Conservation (phyloP, 2,329 filamentous ascomycete species). For the Penicillium fuscoglaucum region DNA sequence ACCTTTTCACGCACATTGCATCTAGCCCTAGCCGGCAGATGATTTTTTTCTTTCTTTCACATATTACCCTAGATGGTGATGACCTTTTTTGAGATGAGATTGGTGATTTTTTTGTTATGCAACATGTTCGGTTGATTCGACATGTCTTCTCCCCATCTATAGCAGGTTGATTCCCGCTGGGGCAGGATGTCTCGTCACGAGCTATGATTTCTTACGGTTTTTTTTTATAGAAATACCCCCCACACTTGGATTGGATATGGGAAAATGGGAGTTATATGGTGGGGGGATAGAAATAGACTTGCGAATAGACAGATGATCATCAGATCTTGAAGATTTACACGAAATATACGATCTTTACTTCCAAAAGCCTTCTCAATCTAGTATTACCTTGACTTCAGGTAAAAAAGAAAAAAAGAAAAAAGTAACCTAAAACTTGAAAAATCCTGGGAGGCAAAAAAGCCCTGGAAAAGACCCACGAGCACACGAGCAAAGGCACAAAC, state of each 20-base stretch:
- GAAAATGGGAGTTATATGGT: constrained; percentile 3
- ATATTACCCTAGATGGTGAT: constrained; percentile 1
- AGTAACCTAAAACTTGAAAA: background rate
- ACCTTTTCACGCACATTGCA: background rate
- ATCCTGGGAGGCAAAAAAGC: background rate
- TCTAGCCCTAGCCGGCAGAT: constrained; percentile 6
- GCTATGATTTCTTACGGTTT: constrained; percentile 11
- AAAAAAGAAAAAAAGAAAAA: background rate
- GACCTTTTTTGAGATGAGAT: constrained; percentile 3
- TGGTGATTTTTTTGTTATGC: constrained; percentile 9
- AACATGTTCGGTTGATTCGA: constrained; percentile 15
- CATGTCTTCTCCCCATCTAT: constrained; percentile 7
- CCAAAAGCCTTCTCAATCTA: too few species aligned
- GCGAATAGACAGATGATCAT: constrained; percentile 10
- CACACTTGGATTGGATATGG: background rate
- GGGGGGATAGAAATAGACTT: constrained; percentile 1
- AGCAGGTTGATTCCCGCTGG: constrained; percentile 6
- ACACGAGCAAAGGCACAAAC: background rate
- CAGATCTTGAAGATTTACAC: constrained; percentile 3
- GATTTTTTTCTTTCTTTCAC: background rate
- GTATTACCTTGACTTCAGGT: too few species aligned
- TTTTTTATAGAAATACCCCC: constrained; percentile 1
- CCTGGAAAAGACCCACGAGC: background rate
- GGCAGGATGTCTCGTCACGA: constrained; percentile 12
- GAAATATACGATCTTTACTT: constrained; percentile 10